Percentiles rank a stretch among this genome's conserved stretches.
phyloP scores from a whole-genome alignment of 495 filamentous ascomycete species.

The Geoglossum glabrum region DNA sequence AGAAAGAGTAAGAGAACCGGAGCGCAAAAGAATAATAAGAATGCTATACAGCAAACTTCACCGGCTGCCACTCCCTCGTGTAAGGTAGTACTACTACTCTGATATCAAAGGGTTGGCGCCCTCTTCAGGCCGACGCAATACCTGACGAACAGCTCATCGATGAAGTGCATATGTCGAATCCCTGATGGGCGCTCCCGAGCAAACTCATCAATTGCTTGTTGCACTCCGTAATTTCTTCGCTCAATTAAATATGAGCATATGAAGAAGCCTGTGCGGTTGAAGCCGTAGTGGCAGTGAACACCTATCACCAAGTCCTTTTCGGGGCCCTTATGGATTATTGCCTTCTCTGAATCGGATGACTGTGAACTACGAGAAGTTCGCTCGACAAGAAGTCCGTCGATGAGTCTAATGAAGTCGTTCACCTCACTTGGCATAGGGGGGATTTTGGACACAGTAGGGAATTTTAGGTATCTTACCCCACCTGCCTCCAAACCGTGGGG shows the following conservation, averaged over 20 bases:
- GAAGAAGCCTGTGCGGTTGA: conserved; percentile 80
- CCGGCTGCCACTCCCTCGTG: neutral
- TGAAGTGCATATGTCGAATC: conserved; percentile 77
- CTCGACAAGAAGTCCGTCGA: conserved; percentile 43
- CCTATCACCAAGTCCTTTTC: conserved; percentile 35
- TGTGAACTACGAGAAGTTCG: conserved; percentile 14
- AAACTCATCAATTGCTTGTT: conserved; percentile 69
- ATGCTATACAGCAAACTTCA: neutral
- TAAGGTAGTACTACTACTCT: neutral
- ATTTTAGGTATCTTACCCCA: conserved; percentile 67
- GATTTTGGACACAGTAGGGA: conserved; percentile 81
- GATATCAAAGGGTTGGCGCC: neutral
- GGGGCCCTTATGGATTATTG: neutral
- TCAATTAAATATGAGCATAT: conserved; percentile 86
- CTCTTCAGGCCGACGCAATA: conserved; percentile 41
- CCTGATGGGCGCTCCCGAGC: conserved; percentile 52
- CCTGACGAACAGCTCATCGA: conserved; percentile 66
- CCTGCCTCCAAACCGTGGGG: conserved; percentile 49
- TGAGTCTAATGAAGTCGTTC: conserved; percentile 51
- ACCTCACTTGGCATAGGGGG: conserved; percentile 64
- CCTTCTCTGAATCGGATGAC: conserved; percentile 15
- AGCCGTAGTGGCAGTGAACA: conserved; percentile 91
- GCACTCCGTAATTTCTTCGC: conserved; percentile 44
- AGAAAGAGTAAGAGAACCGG: neutral
- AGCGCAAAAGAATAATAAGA: neutral